Conservation (phyloP, 352 stramenopile genomes). For the Paralagenidium karlingii region DNA sequence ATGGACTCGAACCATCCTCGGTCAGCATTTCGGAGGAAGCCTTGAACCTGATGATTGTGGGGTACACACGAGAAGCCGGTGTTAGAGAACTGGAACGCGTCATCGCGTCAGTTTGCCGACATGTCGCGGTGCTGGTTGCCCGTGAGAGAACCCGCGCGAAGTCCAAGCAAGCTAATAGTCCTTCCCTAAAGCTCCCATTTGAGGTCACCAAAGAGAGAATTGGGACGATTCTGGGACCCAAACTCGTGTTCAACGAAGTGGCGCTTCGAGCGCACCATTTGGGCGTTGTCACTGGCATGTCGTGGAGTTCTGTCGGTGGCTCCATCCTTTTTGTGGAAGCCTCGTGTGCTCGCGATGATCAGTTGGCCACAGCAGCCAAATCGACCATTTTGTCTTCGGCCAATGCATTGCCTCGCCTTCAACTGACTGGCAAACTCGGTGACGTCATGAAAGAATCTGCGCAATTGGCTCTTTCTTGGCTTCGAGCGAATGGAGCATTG, state of each 20-base stretch:
- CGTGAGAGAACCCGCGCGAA: constrained; percentile 21
- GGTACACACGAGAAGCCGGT: constrained; percentile 79
- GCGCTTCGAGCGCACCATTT: constrained; percentile 47
- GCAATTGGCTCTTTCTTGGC: constrained; percentile 72
- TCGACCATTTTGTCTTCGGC: constrained; percentile 9
- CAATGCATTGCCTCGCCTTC: constrained; percentile 18
- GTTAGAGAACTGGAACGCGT: constrained; percentile 76
- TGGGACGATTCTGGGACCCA: constrained; percentile 52
- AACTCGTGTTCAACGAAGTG: constrained; percentile 66
- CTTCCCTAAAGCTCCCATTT: background rate
- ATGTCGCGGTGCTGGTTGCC: constrained; percentile 56
- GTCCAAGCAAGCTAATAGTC: constrained; percentile 4
- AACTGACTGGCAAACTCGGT: constrained; percentile 65
- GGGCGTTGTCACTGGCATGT: constrained; percentile 71
- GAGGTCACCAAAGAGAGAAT: constrained; percentile 3
- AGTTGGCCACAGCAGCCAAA: constrained; percentile 12
- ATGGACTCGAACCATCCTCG: constrained; percentile 36
- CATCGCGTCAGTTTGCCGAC: constrained; percentile 60
- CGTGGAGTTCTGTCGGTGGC: constrained; percentile 64
- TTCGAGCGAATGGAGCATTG: constrained; percentile 44
- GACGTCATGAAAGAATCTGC: constrained; percentile 86
- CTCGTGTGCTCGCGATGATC: constrained; percentile 46
- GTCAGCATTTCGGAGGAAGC: constrained; percentile 41
- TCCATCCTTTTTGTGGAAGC: constrained; percentile 82
- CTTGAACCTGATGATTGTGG: constrained; percentile 55